These are phyloP conservation scores for Macrophomina phaseolina DNA, from an alignment of 2,329 filamentous ascomycete genomes.

Conservation along the genomic window DNA sequence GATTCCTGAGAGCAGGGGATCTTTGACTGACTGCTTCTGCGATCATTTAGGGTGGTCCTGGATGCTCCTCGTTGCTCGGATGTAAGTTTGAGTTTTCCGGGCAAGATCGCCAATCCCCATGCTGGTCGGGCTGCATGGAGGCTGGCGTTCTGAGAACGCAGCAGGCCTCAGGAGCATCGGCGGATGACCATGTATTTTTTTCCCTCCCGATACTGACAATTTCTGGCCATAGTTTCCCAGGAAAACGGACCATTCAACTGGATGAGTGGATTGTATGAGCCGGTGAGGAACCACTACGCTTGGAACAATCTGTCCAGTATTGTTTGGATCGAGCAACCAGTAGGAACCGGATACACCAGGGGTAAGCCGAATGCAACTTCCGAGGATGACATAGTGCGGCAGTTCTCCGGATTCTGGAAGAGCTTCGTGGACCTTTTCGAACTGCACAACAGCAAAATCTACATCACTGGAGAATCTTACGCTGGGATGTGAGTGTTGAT, in stretches of 20 bases:
- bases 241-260: constrained; percentile 45
- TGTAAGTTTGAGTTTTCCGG: constrained; percentile 22
- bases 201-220: not conserved
- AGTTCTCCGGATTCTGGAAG: constrained; percentile 54
- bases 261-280: constrained; percentile 38
- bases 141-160: no score
- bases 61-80: constrained; percentile 36
- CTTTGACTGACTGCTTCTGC: not conserved
- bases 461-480: constrained; percentile 39
- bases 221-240: constrained; percentile 33
- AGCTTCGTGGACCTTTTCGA: constrained; percentile 59
- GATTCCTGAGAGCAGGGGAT: not conserved
- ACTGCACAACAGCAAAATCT: constrained; percentile 58
- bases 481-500: constrained; percentile 33
- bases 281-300: constrained; percentile 38
- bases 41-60: constrained; percentile 31
- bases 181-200: no score
- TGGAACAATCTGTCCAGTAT: constrained; percentile 51
- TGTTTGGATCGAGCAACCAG: constrained; percentile 45
- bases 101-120: no score
- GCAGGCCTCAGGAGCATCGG: no score
- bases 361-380: constrained; percentile 42
- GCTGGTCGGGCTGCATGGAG: no score
- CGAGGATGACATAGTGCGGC: constrained; percentile 47
- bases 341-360: constrained; percentile 45